Evolutionary conservation across 495 filamentous ascomycete species (phyloP).

Genomic region (Elasticomyces elasticus): DNA sequence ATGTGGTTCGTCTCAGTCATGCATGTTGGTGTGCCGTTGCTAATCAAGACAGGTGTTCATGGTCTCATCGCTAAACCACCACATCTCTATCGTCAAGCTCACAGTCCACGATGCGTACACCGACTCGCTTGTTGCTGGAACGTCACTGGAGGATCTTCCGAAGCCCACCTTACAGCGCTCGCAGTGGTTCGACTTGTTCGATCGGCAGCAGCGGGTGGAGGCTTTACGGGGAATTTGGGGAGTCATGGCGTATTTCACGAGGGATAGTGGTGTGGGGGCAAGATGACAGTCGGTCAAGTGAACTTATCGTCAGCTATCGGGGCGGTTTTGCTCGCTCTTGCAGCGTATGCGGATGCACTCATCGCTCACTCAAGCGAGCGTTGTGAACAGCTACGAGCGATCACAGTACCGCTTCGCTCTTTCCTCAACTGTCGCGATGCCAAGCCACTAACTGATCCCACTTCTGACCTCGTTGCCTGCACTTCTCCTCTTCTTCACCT

Average conservation of each 20-base stretch:
- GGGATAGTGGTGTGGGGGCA: neutral
- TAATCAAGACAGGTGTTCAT: constrained; percentile 65
- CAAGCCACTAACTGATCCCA: too few relatives aligned
- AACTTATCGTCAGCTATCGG: too few relatives aligned
- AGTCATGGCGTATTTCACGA: constrained; percentile 50
- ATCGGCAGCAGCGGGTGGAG: constrained; percentile 55
- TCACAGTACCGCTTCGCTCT: too few relatives aligned
- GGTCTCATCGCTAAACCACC: constrained; percentile 71
- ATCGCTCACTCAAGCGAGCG: too few relatives aligned
- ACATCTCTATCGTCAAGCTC: constrained; percentile 64
- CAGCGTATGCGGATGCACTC: too few relatives aligned
- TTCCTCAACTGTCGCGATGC: too few relatives aligned
- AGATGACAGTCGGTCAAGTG: too few relatives aligned
- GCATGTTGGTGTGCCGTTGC: too few relatives aligned
- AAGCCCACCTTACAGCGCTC: constrained; percentile 50
- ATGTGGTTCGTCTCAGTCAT: constrained; percentile 53
- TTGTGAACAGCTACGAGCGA: too few relatives aligned
- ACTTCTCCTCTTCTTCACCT: too few relatives aligned
- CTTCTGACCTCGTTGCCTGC: too few relatives aligned
- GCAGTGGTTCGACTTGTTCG: constrained; percentile 69
- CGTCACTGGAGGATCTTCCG: constrained; percentile 19
- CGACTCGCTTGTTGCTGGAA: constrained; percentile 37
- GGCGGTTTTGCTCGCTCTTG: too few relatives aligned
- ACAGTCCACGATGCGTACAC: constrained; percentile 60
- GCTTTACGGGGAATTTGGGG: constrained; percentile 67